These are phyloP conservation scores for Xenosphaeropsis pyriputrescens DNA, from an alignment of 2,329 filamentous ascomycete species.

Conservation along the genomic window DNA sequence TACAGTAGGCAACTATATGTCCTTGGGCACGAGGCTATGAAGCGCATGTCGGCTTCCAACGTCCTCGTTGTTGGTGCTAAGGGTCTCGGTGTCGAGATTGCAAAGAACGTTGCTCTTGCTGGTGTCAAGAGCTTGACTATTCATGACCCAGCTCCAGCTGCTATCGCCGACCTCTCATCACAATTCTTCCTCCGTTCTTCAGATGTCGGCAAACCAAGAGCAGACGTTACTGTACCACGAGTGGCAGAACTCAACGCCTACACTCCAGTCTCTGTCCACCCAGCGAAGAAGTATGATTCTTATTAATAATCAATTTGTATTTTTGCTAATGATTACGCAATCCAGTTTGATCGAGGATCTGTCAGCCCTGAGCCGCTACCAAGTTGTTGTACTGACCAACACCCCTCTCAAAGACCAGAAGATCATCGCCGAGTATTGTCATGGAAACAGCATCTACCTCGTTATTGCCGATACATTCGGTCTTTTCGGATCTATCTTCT, in stretches of 20 bases:
- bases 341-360: conserved; percentile 61
- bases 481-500: conserved; percentile 91
- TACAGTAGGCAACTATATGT: conserved; percentile 65
- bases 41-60: conserved; percentile 95
- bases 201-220: conserved; percentile 87
- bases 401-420: conserved; percentile 70
- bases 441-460: conserved; percentile 83
- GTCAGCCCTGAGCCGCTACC: conserved; percentile 74
- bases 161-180: conserved; percentile 80
- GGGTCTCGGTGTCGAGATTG: conserved; percentile 92
- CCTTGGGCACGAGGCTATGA: conserved; percentile 75
- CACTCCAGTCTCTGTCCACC: conserved; percentile 72
- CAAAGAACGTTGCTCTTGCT: conserved; percentile 95
- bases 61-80: conserved; percentile 84
- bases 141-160: conserved; percentile 73
- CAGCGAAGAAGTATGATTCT: conserved; percentile 32
- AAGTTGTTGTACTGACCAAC: conserved; percentile 83
- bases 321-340: conserved; percentile 13
- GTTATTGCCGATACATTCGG: conserved; percentile 82
- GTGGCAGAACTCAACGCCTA: conserved; percentile 95
- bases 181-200: conserved; percentile 89
- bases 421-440: conserved; percentile 80
- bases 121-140: conserved; percentile 95
- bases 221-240: conserved; percentile 71
- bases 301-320: not conserved